Evolutionary conservation across 345 rosid genomes (phyloP), one percentile per base, ranked within the genome.

Genomic region (Odontarrhena argentea): DNA sequence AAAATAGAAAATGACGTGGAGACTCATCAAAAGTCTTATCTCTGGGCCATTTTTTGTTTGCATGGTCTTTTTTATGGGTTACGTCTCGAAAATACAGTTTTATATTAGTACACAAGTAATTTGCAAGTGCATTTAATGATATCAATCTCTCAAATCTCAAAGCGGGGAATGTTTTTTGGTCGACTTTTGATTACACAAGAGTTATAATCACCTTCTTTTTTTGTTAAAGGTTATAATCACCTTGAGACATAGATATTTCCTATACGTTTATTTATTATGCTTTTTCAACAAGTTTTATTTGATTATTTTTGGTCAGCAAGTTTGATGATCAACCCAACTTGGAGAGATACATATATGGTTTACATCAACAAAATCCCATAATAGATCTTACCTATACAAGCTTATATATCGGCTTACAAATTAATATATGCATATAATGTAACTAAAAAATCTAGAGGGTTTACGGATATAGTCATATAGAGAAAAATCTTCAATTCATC

Each of bases 1-100:
- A 75, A 53, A 59, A 30, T 12, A 60, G 81, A 82, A 74, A 77
- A 55, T 69, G 84, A 87, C 81, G 73, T 55, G 75, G 82, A 78
- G 81, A 78, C 72, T 63, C 66, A 60, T 69, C 52, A 46, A 60
- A 18, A 60, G 52, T 61, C 68, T 44, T 40, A 61, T 47, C 63
- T 67, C 3, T 37, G 36, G 45, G 54, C 55, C 49, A 43, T 59
- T 57, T 64, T 63, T 72, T 1, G 71, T 63, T 72, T 1, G 71
- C 76, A 65, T 72, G 71, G 66, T 58, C 76, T 57, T 65, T 35
- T 35, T 64, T 57, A 40, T 42, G 58, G 55, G 65, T 65, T 72
- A 73, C 71, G 71, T 65, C 46, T 56, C 15, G 56, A 54, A 54
- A 54, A 13, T 13, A 35, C 35, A 37, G 5, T 57, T 68, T 62